These are phyloP conservation scores for Manihot esculenta DNA, from an alignment of 441 rosid genomes.

Conservation along the genomic window DNA sequence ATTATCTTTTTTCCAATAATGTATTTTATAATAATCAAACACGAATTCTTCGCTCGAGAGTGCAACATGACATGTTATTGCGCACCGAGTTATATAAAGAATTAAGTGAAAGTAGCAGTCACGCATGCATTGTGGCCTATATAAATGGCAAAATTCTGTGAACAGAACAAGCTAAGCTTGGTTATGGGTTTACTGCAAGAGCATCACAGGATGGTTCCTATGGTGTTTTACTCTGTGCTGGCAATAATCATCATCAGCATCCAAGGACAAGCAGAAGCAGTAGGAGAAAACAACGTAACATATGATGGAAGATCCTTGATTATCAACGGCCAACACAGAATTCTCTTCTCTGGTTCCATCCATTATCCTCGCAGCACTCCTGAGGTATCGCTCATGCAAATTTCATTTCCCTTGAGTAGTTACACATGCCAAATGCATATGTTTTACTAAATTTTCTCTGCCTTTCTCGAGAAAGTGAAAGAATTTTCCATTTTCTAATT, in stretches of 20 bases:
- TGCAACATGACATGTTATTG: no score
- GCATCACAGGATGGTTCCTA: constrained; percentile 21
- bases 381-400: constrained; percentile 37
- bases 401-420: neutral
- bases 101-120: no score
- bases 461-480: neutral
- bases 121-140: no score
- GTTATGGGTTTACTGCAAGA: no score
- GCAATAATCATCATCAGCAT: constrained; percentile 10
- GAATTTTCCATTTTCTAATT: neutral
- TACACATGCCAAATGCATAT: neutral
- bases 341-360: constrained; percentile 78
- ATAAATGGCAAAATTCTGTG: no score
- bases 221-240: constrained; percentile 13
- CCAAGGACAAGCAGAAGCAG: neutral
- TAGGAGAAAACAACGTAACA: constrained; percentile 35
- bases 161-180: no score
- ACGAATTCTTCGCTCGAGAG: no score
- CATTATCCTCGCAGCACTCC: constrained; percentile 91
- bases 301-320: constrained; percentile 73
- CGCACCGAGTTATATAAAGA: no score
- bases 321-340: constrained; percentile 55
- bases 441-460: accelerated
- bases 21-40: no score
- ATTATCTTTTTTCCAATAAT: no score